Percentiles rank a stretch among this genome's conserved stretches.
These are phyloP conservation scores for Aspergillus pseudoviridinutans DNA, from an alignment of 2,329 filamentous ascomycete species.

Conservation along the genomic window DNA sequence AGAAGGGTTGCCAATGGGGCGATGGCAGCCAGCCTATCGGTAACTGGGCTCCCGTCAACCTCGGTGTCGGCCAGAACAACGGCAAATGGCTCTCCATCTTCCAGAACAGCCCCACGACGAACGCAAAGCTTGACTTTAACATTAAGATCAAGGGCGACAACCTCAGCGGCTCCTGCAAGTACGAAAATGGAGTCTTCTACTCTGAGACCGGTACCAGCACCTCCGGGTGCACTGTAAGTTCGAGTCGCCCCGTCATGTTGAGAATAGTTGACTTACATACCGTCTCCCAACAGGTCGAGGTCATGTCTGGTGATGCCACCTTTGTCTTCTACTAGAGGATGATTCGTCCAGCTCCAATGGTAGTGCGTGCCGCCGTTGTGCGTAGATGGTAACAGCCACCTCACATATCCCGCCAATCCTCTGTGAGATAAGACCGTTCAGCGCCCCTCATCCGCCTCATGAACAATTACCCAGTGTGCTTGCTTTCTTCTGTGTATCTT, in stretches of 20 bases:
- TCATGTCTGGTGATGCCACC: conserved; percentile 48
- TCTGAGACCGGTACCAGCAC: conserved; percentile 45
- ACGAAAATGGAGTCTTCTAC: conserved; percentile 61
- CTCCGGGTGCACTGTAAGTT: conserved; percentile 77
- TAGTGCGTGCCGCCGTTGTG: conserved; percentile 3
- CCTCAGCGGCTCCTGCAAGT: conserved; percentile 59
- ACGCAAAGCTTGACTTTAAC: conserved; percentile 68
- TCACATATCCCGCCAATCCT: not conserved
- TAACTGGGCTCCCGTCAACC: conserved; percentile 84
- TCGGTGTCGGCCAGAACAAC: conserved; percentile 71
- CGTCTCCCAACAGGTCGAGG: conserved; percentile 40
- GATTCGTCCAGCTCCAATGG: not conserved
- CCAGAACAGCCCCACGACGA: conserved; percentile 74
- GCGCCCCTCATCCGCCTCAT: conserved; percentile 23
- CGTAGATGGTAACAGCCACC: conserved; percentile 5
- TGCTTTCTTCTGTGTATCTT: conserved; percentile 37
- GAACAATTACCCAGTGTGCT: conserved; percentile 26
- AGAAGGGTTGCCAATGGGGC: conserved; percentile 75
- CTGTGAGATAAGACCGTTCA: not conserved
- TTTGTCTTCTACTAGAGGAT: conserved; percentile 42
- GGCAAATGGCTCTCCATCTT: conserved; percentile 82
- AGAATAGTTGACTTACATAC: conserved; percentile 8
- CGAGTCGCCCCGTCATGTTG: not conserved
- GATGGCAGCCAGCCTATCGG: conserved; percentile 57
- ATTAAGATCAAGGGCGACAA: conserved; percentile 69